These are phyloP conservation scores for Pyracantha coccinea DNA, from an alignment of 331 rosid genomes.

Conservation along the genomic window DNA sequence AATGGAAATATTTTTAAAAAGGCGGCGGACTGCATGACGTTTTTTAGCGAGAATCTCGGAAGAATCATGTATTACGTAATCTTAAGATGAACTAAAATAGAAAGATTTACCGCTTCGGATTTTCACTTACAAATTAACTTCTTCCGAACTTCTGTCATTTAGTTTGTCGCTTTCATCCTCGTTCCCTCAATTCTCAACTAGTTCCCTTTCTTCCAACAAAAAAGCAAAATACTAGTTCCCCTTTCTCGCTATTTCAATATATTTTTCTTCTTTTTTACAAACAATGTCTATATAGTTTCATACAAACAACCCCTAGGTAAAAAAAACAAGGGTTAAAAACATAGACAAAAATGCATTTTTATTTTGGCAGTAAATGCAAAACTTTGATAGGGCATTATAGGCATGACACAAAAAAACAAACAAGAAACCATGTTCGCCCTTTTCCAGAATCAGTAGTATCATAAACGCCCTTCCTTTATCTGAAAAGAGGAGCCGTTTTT, in stretches of 20 bases:
- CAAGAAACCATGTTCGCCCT: neutral
- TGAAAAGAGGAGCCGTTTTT: too few species aligned
- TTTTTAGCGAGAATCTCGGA: neutral
- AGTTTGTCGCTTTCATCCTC: neutral
- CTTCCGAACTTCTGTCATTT: neutral
- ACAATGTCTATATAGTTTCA: neutral
- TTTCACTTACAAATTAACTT: neutral
- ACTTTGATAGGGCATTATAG: constrained; percentile 2
- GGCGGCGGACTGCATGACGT: neutral
- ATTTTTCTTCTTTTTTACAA: neutral
- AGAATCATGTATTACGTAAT: neutral
- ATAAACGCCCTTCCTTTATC: neutral
- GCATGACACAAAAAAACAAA: neutral
- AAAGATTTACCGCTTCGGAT: neutral
- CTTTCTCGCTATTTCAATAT: neutral
- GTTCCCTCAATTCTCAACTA: neutral
- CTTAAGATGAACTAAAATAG: neutral
- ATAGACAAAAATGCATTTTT: neutral
- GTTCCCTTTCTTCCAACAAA: neutral
- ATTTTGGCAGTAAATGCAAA: neutral
- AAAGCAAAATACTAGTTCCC: neutral
- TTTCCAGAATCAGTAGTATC: neutral
- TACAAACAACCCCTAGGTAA: neutral
- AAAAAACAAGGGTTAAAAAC: neutral
- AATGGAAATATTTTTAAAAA: neutral